Base-by-base conservation (phyloP, 345 rosid species). In the Gossypium rotundifolium region DNA sequence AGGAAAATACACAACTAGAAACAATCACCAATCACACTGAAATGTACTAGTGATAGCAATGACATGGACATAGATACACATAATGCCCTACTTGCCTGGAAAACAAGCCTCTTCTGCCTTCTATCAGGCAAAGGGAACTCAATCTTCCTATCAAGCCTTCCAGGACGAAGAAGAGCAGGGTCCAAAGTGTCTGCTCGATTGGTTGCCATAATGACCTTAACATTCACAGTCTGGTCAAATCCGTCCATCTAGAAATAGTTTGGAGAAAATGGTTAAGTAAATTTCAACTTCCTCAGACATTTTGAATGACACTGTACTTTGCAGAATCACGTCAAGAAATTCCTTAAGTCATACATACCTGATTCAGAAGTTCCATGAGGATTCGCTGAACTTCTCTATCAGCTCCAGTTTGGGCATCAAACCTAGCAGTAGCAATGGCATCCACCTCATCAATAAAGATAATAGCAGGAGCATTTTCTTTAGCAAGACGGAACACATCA, bases 351-450 rank as follows among this genome's bases (percentile, higher is more conserved):
- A 48, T 45, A 49, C 33, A 62, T 65, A 89, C 97, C 97, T 94
- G 98, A 83, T 94, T 94, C 74, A 94, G 87, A 11, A 94, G 92
- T 73, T 94, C 98, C 98, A 94, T 94, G 55, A 92, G 89, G 72
- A 94, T 94, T 11, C 98, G 84, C 81, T 94, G 98, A 84, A 92
- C 98, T 80, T 94, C 98, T 83, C 98, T 90, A 82, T 94, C 98
- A 77, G 98, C 98, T 75, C 97, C 98, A 22, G 98, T 94, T 84
- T 94, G 98, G 81, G 98, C 98, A 85, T 94, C 98, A 85, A 94
- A 94, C 87, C 98, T 88, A 69, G 98, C 98, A 46, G 98, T 94
- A 38, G 97, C 98, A 38, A 94, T 92, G 63, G 98, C 98, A 84
- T 94, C 98, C 5, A 94, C 98, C 79, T 94, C 98, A 81, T 94